Evolutionary conservation across 2,329 filamentous ascomycete species (phyloP), one percentile per base, ranked within the genome.

Genomic region (Ceratocystis eucalypticola): DNA sequence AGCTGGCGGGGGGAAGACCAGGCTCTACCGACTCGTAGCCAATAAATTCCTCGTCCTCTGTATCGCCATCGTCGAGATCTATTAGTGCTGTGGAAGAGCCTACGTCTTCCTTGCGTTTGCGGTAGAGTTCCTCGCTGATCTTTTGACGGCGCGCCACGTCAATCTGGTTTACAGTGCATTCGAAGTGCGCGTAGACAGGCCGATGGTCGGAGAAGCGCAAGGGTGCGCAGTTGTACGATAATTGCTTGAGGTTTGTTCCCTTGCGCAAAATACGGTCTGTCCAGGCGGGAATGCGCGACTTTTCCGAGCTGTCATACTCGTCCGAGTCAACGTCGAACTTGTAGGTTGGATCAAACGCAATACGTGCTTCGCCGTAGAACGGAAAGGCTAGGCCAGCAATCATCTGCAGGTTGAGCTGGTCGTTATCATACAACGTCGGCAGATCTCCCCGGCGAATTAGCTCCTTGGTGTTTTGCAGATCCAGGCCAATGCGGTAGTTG

Each of bases 391-490:
- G 80, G 0, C 93, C 94, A 65, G 90, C 89, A 62, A 96, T 87
- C 94, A 97, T 99, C 79, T 97, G 92, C 7, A 97, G 79, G 73
- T 97, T 96, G 66, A 99, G 82, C 85, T 96, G 92, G 72, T 97
- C 93, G 71, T 96, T 95, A 69, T 94, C 88, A 73, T 96, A 95
- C 62, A 97, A 77, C 20, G 82, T 86, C 66, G 88, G 88, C 10
- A 96, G 79, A 72, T 96, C 88, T 30, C 83, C 80, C 65, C 83
- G 81, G 71, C 87, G 83, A 65, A 96, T 84, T 8, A 96, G 78
- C 41, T 86, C 82, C 70, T 89, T 87, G 6, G 91, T 89, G 68
- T 82, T 86, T 48, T 96, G 91, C 70, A 90, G 85, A 57, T 82
- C 82, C 67, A 97, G 80, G 0, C 92, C 93, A 71, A 99, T 96